Evolutionary conservation across 176 grass and related monocot genomes (phyloP), one percentile per base, ranked within the genome.

Genomic region (Carex myosuroides): DNA sequence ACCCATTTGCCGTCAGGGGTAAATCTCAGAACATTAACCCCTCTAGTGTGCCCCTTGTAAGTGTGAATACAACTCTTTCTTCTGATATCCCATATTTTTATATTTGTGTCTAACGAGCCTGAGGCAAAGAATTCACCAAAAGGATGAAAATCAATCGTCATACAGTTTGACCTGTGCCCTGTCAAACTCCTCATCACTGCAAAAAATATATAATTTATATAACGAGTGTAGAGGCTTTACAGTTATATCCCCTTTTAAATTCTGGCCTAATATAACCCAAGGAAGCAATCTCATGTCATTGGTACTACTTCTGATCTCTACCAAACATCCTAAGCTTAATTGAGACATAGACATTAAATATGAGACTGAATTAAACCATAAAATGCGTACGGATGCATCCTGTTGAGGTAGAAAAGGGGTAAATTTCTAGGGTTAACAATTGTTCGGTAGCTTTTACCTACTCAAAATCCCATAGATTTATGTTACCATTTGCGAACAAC

Each of bases 71-170:
- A 93, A 86, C 88, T 85, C 76, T 98, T 98, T 81, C 94, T 91
- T 89, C 91, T 83, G 30, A 91, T 91, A 79, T 98, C 92, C 92
- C 95, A 94, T 87, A 98, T 91, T 81, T 98, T 98, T 84, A 98
- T 85, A 81, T 98, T 98, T 90, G 92, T 98, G 70, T 98, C 92
- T 69, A 89, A 87, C 76, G 95, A 94, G 13, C 92, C 95, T 78
- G 95, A 94, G 39, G 91, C 95, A 82, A 98, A 87, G 65, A 98
- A 93, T 82, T 98, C 95, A 17, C 92, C 91, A 89, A 98, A 98
- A 42, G 95, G 95, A 82, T 98, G 95, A 74, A 94, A 98, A 84
- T 98, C 91, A 60, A 94, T 90, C 46, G 92, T 85, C 50, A 83
- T 89, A 82, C 95, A 98, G 85, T 86, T 98, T 24, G 92, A 98